phyloP scores from a whole-genome alignment of 805 yeast genomes.

The Maudiozyma saulgeensis region DNA sequence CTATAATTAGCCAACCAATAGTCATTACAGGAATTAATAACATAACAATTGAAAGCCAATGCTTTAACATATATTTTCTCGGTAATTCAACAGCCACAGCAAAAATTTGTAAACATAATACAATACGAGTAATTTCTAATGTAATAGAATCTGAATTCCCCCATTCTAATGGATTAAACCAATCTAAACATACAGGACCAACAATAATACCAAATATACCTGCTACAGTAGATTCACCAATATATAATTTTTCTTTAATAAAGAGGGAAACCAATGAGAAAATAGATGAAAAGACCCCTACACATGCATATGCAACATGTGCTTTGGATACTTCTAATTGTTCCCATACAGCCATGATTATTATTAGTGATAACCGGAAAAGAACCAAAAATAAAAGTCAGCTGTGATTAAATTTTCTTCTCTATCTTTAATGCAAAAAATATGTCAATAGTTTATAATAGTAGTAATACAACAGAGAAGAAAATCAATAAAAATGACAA shows the following conservation, averaged over 20 bases:
- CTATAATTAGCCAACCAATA: constrained; percentile 76
- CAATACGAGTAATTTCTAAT: constrained; percentile 72
- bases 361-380: too few relatives aligned
- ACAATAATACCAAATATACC: constrained; percentile 76
- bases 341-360: constrained; percentile 26
- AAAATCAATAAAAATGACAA: too few relatives aligned
- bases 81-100: constrained; percentile 94
- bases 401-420: not conserved
- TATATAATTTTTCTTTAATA: constrained; percentile 72
- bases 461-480: not conserved
- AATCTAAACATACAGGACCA: constrained; percentile 76
- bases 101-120: constrained; percentile 78
- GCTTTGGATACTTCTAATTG: constrained; percentile 42
- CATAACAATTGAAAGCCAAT: constrained; percentile 68
- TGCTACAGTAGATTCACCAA: constrained; percentile 89
- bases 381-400: too few relatives aligned
- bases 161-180: constrained; percentile 82
- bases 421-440: not conserved
- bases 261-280: constrained; percentile 75
- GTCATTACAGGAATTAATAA: constrained; percentile 84
- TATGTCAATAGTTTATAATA: not conserved
- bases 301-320: constrained; percentile 79
- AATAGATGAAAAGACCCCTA: constrained; percentile 72
- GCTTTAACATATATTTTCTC: constrained; percentile 74
- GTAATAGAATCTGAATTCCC: constrained; percentile 78